Base-by-base conservation (phyloP, 1,139 yeast genomes). In the Magnusiomyces ingens region DNA sequence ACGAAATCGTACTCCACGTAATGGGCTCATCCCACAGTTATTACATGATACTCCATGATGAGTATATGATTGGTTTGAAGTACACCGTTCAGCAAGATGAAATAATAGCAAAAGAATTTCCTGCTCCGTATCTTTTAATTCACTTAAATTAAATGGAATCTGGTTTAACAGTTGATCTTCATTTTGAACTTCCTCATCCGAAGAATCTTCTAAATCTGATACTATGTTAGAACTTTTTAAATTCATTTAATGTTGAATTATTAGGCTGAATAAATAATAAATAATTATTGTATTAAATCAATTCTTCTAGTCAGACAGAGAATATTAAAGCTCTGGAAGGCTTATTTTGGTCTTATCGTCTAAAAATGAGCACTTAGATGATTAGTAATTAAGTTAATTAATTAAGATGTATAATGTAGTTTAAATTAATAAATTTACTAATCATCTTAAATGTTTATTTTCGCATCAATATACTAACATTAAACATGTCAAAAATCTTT, bases 1-100 rank as follows among this genome's bases (percentile, higher is more conserved):
- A 37, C 62, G 64, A 51, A 59, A 67, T 18, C 71, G 55, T 10
- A 52, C 51, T 12, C 71, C 71, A 26, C 56, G 50, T 32, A 67
- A 65, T 12, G 71, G 71, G 44, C 66, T 59, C 51, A 54, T 57
- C 5, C 69, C 67, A 54, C 71, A 67, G 3, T 54, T 42, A 48
- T 65, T 63, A 48, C 71, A 67, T 46, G 62, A 59, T 15, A 67
- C 63, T 1, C 70, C 71, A 13, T 67, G 61, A 47, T 67, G 69
- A 26, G 63, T 58, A 35, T 56, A 56, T 11, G 64, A 62, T 1
- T 55, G 49, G 15, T 59, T 48, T 21, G 49, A 47, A 15, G 59
- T 51, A 45, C 62, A 58, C 42, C 63, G 61, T 49, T 63, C 65
- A 1, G 68, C 64, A 32, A 64, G 56, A 12, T 56, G 48, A 51